Evolutionary conservation across 345 rosid species (phyloP), one percentile per base, ranked within the genome.

Genomic region (Murraya koenigii): DNA sequence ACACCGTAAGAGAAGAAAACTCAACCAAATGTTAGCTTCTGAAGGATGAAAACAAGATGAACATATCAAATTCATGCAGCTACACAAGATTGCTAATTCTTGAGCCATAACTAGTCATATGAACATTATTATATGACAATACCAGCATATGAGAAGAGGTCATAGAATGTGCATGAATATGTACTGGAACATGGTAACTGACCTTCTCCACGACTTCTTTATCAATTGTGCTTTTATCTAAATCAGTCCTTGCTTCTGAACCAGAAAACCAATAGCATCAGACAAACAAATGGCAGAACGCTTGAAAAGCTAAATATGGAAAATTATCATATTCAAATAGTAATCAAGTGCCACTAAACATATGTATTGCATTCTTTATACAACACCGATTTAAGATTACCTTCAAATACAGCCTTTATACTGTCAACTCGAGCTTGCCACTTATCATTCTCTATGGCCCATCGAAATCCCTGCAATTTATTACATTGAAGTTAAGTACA

Each of bases 381-480:
- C 7, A 14, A 23, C 10, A 22, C 6, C 49, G 22, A 62, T 32
- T 20, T 58, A 30, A 20, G 19, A 58, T 74, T 83, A 95, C 98
- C 98, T 92, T 95, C 94, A 87, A 95, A 93, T 66, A 93, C 73
- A 80, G 92, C 87, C 85, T 81, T 92, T 77, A 95, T 71, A 76
- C 94, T 95, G 80, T 86, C 88, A 79, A 92, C 98, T 82, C 98
- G 90, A 81, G 69, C 94, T 78, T 92, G 85, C 99, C 98, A 92
- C 83, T 82, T 82, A 71, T 94, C 86, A 47, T 94, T 90, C 35
- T 92, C 95, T 59, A 93, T 78, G 60, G 98, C 99, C 99, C 99
- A 92, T 41, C 86, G 84, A 82, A 92, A 93, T 61, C 98, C 97
- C 98, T 91, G 77, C 49, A 81, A 73, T 74, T 69, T 75, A 81